phyloP scores from a whole-genome alignment of 495 filamentous ascomycete species.

The Chaetomium tenue region DNA sequence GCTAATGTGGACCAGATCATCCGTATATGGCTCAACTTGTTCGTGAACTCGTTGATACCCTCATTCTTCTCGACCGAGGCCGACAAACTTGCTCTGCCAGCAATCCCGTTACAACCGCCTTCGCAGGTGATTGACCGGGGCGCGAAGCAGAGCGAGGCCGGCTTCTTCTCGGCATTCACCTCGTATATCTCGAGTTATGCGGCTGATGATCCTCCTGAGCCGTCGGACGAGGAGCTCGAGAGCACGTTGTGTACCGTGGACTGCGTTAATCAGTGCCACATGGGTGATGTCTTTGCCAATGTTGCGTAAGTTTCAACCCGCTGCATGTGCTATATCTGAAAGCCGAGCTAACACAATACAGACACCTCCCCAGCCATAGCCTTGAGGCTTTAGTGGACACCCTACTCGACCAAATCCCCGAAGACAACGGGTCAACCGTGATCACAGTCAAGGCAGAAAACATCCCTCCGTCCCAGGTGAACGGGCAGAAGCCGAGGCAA shows the following conservation, averaged over 20 bases:
- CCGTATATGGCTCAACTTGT: constrained; percentile 90
- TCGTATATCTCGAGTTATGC: constrained; percentile 98
- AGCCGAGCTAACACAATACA: constrained; percentile 33
- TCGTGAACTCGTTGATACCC: constrained; percentile 90
- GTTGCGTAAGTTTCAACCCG: constrained; percentile 61
- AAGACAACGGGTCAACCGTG: constrained; percentile 74
- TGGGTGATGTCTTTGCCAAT: constrained; percentile 79
- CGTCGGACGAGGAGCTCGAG: constrained; percentile 94
- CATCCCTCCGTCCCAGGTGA: constrained; percentile 55
- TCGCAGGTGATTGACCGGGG: constrained; percentile 90
- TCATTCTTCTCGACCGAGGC: constrained; percentile 73
- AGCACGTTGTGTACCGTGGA: constrained; percentile 93
- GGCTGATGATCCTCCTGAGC: constrained; percentile 94
- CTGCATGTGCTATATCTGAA: not conserved
- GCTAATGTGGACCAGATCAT: constrained; percentile 60
- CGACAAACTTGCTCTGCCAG: constrained; percentile 68
- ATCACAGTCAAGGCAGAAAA: constrained; percentile 86
- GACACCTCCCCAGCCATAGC: constrained; percentile 65
- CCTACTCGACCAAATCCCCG: constrained; percentile 79
- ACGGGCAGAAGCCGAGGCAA: constrained; percentile 53
- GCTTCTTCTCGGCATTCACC: constrained; percentile 88
- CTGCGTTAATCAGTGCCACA: constrained; percentile 84
- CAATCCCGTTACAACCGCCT: constrained; percentile 87
- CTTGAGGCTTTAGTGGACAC: constrained; percentile 68
- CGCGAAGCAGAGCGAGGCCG: constrained; percentile 69